Evolutionary conservation across 2,329 filamentous ascomycete species (phyloP).

Genomic region (Aureobasidium zeae): DNA sequence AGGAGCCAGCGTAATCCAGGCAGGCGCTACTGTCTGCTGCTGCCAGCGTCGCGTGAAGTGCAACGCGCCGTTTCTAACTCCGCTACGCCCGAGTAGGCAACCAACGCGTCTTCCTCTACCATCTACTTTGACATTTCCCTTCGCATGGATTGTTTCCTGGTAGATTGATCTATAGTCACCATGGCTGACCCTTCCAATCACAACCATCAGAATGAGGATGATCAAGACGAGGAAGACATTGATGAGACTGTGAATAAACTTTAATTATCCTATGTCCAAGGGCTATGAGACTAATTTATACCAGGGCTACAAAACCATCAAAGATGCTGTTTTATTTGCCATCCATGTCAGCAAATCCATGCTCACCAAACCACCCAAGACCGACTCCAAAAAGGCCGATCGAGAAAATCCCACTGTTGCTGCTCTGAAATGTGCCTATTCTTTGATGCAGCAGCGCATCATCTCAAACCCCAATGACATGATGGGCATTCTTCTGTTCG

Average conservation of each 20-base stretch:
- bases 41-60: not conserved
- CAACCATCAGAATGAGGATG: constrained; percentile 37
- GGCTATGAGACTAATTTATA: not conserved
- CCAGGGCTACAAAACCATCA: constrained; percentile 83
- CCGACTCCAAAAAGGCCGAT: constrained; percentile 64
- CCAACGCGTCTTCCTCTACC: not conserved
- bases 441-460: constrained; percentile 95
- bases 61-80: not conserved
- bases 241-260: constrained; percentile 52
- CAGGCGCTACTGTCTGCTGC: constrained; percentile 3
- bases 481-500: constrained; percentile 91
- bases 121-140: not conserved
- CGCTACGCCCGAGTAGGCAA: not conserved
- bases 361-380: constrained; percentile 57
- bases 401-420: constrained; percentile 70
- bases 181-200: constrained; percentile 22
- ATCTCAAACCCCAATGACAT: constrained; percentile 94
- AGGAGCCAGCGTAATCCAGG: not conserved
- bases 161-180: too few relatives aligned
- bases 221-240: constrained; percentile 60
- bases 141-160: not conserved
- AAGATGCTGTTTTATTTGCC: constrained; percentile 96
- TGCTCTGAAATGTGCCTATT: constrained; percentile 86
- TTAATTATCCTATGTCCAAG: not conserved
- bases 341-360: constrained; percentile 87